phyloP scores from a whole-genome alignment of 805 yeast genomes.

The Blastobotrys parvus region DNA sequence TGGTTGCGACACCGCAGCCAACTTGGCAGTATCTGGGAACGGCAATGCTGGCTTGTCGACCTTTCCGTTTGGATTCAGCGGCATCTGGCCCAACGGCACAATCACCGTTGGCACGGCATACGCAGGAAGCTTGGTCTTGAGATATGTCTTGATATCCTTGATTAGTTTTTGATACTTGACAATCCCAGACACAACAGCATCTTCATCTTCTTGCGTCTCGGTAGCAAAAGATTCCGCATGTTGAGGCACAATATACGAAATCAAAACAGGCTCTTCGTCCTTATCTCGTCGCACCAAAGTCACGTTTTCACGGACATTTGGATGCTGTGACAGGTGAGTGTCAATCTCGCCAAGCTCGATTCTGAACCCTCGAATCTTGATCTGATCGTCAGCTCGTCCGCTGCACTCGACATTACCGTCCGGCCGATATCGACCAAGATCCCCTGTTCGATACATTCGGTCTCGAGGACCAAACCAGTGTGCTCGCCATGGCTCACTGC shows the following conservation, averaged over 20 bases:
- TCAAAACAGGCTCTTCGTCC: constrained; percentile 84
- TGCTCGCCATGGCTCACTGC: constrained; percentile 56
- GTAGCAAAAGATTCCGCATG: constrained; percentile 31
- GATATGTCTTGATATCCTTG: constrained; percentile 69
- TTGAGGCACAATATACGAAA: constrained; percentile 82
- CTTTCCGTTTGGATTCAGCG: constrained; percentile 96
- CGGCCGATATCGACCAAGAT: constrained; percentile 90
- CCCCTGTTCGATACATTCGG: constrained; percentile 94
- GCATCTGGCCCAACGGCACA: constrained; percentile 78
- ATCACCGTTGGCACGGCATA: constrained; percentile 91
- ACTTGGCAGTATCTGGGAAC: constrained; percentile 84
- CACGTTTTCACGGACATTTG: constrained; percentile 82
- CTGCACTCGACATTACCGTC: constrained; percentile 98
- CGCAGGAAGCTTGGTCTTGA: constrained; percentile 82
- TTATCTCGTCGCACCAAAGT: constrained; percentile 88
- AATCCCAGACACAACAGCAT: constrained; percentile 70
- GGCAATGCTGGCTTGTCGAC: constrained; percentile 96
- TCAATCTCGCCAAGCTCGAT: constrained; percentile 98
- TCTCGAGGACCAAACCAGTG: constrained; percentile 94
- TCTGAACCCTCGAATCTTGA: constrained; percentile 96
- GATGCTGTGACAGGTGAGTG: constrained; percentile 92
- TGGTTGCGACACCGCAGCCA: constrained; percentile 57
- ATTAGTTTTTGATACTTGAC: constrained; percentile 68
- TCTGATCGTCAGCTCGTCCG: constrained; percentile 99
- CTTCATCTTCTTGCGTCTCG: constrained; percentile 33